Evolutionary conservation across 2,329 filamentous ascomycete species (phyloP).

Genomic region (Nigrospora osmanthi): DNA sequence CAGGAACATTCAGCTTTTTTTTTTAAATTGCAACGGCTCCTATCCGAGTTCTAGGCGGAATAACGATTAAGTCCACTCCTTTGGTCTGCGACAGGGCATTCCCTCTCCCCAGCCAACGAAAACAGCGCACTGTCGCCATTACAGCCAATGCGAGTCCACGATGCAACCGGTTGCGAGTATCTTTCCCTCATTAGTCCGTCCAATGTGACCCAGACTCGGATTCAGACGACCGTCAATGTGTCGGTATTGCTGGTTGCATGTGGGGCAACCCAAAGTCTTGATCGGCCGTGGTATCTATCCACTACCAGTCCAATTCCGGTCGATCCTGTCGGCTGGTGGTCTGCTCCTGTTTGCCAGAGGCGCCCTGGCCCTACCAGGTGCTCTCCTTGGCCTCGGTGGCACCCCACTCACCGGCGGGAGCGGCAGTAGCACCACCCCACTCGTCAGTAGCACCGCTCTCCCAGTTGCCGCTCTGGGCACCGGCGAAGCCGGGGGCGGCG

Average conservation of each 20-base stretch:
- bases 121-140: slow-evolving; percentile 6
- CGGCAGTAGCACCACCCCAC: slow-evolving; percentile 51
- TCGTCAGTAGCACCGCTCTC: slow-evolving; percentile 48
- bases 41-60: slow-evolving; percentile 41
- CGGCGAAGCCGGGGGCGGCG: slow-evolving; percentile 61
- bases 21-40: slow-evolving; percentile 2
- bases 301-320: slow-evolving; percentile 10
- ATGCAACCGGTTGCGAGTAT: slow-evolving; percentile 58
- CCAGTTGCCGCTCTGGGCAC: slow-evolving; percentile 49
- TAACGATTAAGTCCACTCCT: slow-evolving; percentile 86
- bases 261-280: slow-evolving; percentile 4
- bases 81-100: slow-evolving; percentile 91
- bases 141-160: slow-evolving; percentile 4
- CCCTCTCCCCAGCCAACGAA: slow-evolving; percentile 52
- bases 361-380: slow-evolving; percentile 17
- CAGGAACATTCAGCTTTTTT: background rate
- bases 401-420: slow-evolving; percentile 65
- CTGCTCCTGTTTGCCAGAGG: slow-evolving; percentile 2
- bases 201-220: slow-evolving; percentile 46
- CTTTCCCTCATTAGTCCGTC: slow-evolving; percentile 99
- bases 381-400: slow-evolving; percentile 41
- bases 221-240: slow-evolving; percentile 18
- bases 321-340: background rate
- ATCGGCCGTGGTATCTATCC: slow-evolving; percentile 6
- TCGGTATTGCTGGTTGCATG: slow-evolving; percentile 8